phyloP scores from a whole-genome alignment of 495 filamentous ascomycete species.

The Aspergillus saccharolyticus region DNA sequence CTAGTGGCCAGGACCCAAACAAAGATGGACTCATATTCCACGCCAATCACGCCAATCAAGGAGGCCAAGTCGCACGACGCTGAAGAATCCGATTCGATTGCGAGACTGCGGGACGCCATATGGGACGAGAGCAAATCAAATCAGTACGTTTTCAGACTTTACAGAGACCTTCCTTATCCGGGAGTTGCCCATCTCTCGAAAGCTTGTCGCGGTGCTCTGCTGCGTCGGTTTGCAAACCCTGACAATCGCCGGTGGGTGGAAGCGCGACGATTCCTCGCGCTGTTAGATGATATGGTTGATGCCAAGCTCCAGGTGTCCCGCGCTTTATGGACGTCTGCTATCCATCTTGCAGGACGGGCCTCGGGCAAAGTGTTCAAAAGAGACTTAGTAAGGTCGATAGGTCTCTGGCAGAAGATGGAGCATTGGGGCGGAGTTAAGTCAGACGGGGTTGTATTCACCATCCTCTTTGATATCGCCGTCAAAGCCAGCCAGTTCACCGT shows the following conservation, averaged over 20 bases:
- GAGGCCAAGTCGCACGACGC: slow-evolving; percentile 17
- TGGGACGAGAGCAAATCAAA: slow-evolving; percentile 41
- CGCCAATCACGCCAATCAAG: slow-evolving; percentile 25
- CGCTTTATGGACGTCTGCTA: slow-evolving; percentile 75
- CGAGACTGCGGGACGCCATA: slow-evolving; percentile 39
- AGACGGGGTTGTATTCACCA: slow-evolving; percentile 77
- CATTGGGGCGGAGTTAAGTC: slow-evolving; percentile 55
- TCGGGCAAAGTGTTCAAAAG: slow-evolving; percentile 54
- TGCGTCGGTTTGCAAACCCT: slow-evolving; percentile 59
- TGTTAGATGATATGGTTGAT: slow-evolving; percentile 76
- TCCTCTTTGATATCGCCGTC: slow-evolving; percentile 82
- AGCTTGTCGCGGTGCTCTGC: slow-evolving; percentile 54
- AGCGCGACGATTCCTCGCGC: slow-evolving; percentile 68
- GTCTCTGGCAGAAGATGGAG: slow-evolving; percentile 90
- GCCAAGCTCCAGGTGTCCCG: slow-evolving; percentile 57
- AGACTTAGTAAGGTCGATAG: slow-evolving; percentile 67
- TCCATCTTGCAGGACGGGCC: slow-evolving; percentile 70
- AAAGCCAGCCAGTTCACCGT: slow-evolving; percentile 78
- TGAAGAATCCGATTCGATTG: slow-evolving; percentile 30
- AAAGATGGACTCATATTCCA: background rate
- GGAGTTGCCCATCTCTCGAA: slow-evolving; percentile 60
- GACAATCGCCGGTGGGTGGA: slow-evolving; percentile 36
- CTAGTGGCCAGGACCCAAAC: slow-evolving; percentile 40
- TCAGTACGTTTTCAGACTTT: slow-evolving; percentile 54
- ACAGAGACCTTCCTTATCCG: slow-evolving; percentile 57